Evolutionary conservation across 306 rosid genomes (phyloP).

Genomic region (Cajanus cajan): DNA sequence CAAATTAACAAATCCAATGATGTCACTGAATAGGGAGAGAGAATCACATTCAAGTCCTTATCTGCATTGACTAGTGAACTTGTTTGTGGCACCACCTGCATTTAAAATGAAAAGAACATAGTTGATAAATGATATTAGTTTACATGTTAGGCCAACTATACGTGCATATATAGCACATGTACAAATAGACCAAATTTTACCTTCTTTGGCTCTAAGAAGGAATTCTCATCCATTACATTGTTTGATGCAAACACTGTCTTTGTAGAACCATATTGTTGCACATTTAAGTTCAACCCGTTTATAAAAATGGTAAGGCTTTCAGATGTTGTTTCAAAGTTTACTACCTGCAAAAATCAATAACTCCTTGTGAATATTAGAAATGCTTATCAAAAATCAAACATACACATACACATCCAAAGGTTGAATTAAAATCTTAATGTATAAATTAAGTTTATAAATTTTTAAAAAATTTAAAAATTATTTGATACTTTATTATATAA

Average conservation of each 20-base stretch:
- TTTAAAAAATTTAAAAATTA: no score
- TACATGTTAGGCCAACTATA: not conserved
- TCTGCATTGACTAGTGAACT: constrained; percentile 36
- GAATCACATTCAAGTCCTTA: constrained; percentile 30
- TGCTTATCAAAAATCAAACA: not conserved
- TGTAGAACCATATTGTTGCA: constrained; percentile 33
- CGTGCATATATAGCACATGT: not conserved
- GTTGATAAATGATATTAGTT: not conserved
- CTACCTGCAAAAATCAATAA: constrained; percentile 42
- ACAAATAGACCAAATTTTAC: constrained; percentile 29
- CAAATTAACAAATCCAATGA: constrained; percentile 43
- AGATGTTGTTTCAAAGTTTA: constrained; percentile 49
- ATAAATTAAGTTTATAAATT: no score
- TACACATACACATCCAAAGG: no score
- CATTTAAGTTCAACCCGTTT: constrained; percentile 37
- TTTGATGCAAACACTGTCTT: constrained; percentile 50
- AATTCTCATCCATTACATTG: constrained; percentile 65
- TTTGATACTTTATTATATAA: no score
- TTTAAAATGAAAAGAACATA: not conserved
- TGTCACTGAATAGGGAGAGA: constrained; percentile 54
- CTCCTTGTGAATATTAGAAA: not conserved
- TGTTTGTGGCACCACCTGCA: constrained; percentile 47
- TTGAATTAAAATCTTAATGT: no score
- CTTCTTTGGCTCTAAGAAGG: constrained; percentile 60
- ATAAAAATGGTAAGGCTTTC: constrained; percentile 46